A percentile compares a stretch with the other conserved stretches of the same genome.
These are phyloP conservation scores for Diaporthe sp. DNA, from an alignment of 2,329 filamentous ascomycete species.

Conservation along the genomic window DNA sequence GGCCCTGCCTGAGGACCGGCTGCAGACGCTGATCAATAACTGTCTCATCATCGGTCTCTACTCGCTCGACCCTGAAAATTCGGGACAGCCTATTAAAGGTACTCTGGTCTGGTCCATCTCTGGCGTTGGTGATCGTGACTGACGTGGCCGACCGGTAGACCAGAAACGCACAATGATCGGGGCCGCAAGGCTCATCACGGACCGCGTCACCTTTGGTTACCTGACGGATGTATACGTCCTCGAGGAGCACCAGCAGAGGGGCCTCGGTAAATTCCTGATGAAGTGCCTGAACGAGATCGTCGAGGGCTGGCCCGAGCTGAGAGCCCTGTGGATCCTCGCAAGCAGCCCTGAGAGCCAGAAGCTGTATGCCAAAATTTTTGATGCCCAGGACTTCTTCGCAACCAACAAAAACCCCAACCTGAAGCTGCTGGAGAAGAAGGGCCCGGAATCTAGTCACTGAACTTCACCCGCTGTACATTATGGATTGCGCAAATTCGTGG, in stretches of 20 bases:
- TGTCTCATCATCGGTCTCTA: conserved; percentile 75
- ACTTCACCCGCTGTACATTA: background rate
- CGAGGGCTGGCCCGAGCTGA: conserved; percentile 69
- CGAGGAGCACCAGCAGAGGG: conserved; percentile 70
- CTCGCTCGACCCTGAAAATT: conserved; percentile 34
- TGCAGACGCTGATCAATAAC: conserved; percentile 68
- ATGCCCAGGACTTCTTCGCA: conserved; percentile 50
- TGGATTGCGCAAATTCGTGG: background rate
- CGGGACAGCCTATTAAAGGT: conserved; percentile 41
- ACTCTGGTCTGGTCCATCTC: background rate
- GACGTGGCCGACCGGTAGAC: background rate
- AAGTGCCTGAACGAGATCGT: conserved; percentile 70
- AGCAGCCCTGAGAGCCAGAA: conserved; percentile 50
- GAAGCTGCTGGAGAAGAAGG: conserved; percentile 57
- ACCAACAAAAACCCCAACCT: conserved; percentile 28
- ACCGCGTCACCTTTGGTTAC: conserved; percentile 78
- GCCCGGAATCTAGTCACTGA: conserved; percentile 43
- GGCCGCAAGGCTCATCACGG: conserved; percentile 76
- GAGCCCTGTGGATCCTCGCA: conserved; percentile 71
- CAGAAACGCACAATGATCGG: conserved; percentile 58
- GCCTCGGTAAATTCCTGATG: conserved; percentile 77
- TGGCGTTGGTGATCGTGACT: background rate
- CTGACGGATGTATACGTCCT: conserved; percentile 78
- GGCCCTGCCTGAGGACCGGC: conserved; percentile 60
- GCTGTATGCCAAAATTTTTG: conserved; percentile 64